Evolutionary conservation across 306 rosid genomes (phyloP), one percentile per base, ranked within the genome.

Genomic region (Morella rubra): DNA sequence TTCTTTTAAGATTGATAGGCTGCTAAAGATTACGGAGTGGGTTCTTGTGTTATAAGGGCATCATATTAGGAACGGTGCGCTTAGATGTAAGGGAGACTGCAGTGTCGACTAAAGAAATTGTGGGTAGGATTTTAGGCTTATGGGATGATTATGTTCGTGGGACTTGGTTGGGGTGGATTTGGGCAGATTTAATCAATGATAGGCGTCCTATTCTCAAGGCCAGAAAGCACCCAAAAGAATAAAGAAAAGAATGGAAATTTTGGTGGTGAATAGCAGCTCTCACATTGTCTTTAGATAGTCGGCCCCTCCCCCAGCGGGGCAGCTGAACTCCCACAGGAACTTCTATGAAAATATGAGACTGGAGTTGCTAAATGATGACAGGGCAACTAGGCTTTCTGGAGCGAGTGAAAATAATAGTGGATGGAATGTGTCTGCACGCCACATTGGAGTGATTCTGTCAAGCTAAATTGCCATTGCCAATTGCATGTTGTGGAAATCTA

Each of bases 141-240:
- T 44, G 22, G 9, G 61, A 24, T 59, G 77, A 73, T 71, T 58
- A 47, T 77, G 64, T 77, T 73, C 64, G 64, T 70, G 5, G 74
- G 66, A 76, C 53, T 73, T 67, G 73, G 65, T 72, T 49, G 24
- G 58, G 56, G 54, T 81, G 69, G 61, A 71, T 71, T 18, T 6
- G 50, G 53, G 4, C 5, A 37, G 80, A 53, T 78, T 74, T 78
- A 56, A 60, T 76, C 45, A 51, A 18, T 71, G 44, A 27, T 41
- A 7, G 27, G 56, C 69, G 68, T 22, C 55, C 50, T 18, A 37
- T 19, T 27, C 56, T 52, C 32, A 1, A 32, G 58, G 20, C 15
- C 15, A 16, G 58, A 19, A 18, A 62, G 19, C 73, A 42, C 27
- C 37, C 15, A 11, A 53, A 46, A 66, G 70, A 54, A 8, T 64